phyloP scores from a whole-genome alignment of 768 basidiomycete genomes.

The Lyophyllum decastes region DNA sequence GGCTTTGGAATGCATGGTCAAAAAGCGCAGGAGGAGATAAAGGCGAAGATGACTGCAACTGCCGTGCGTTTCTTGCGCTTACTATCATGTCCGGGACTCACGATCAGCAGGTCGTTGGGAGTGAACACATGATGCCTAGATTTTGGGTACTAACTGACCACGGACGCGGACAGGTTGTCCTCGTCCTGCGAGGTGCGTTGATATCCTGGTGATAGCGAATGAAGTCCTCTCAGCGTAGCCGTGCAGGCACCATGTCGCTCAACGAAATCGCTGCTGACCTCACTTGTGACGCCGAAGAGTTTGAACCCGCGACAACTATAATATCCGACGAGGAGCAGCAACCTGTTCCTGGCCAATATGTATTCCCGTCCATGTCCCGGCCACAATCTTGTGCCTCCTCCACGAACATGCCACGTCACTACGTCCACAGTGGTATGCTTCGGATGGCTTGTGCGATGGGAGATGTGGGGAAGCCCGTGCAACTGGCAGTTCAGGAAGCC shows the following conservation, averaged over 20 bases:
- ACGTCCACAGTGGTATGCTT: constrained; percentile 82
- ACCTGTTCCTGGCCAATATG: constrained; percentile 36
- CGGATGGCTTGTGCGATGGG: constrained; percentile 83
- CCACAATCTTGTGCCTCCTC: constrained; percentile 16
- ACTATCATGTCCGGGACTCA: neutral
- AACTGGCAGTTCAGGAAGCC: constrained; percentile 71
- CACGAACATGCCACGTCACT: constrained; percentile 38
- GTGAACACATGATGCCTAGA: constrained; percentile 73
- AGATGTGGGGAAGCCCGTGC: constrained; percentile 71
- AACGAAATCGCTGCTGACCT: constrained; percentile 87
- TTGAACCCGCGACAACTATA: constrained; percentile 51
- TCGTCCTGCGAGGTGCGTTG: constrained; percentile 64
- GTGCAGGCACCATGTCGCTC: constrained; percentile 76
- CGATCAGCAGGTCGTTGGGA: constrained; percentile 50
- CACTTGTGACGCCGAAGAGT: constrained; percentile 75
- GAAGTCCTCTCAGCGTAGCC: neutral
- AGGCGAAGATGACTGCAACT: constrained; percentile 50
- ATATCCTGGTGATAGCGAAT: neutral
- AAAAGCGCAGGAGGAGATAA: constrained; percentile 32
- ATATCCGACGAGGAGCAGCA: constrained; percentile 31
- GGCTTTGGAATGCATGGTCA: constrained; percentile 27
- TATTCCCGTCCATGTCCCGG: constrained; percentile 33
- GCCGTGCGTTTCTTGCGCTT: constrained; percentile 37
- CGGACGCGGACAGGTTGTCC: constrained; percentile 67
- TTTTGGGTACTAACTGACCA: constrained; percentile 90